These are phyloP conservation scores for Hypoxylon lienhwacheense DNA, from an alignment of 495 filamentous ascomycete species.

Conservation along the genomic window DNA sequence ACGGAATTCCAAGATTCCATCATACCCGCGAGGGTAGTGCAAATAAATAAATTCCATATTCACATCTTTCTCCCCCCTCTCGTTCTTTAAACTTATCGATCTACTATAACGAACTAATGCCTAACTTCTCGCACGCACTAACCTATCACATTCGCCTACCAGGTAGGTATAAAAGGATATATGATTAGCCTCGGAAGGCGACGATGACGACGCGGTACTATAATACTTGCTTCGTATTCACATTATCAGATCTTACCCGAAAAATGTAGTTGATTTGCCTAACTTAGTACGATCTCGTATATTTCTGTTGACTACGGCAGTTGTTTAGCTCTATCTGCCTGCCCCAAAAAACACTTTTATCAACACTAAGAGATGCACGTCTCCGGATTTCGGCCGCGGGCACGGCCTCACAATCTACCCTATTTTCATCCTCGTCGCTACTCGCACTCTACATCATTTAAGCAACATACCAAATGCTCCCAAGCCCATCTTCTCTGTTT, in stretches of 20 bases:
- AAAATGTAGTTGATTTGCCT: background rate
- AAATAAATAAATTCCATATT: too few species aligned
- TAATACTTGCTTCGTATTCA: background rate
- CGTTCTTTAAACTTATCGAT: too few species aligned
- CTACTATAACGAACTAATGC: too few species aligned
- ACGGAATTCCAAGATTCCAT: constrained; percentile 2
- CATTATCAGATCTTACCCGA: background rate
- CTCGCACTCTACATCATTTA: constrained; percentile 20
- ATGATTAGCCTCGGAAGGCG: too few species aligned
- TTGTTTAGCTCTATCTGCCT: constrained; percentile 31
- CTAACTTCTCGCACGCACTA: too few species aligned
- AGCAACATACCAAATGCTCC: constrained; percentile 26
- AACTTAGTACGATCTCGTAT: constrained; percentile 29
- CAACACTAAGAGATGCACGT: constrained; percentile 35
- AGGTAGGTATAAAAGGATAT: too few species aligned
- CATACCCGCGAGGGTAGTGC: background rate
- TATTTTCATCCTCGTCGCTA: constrained; percentile 19
- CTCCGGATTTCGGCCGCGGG: constrained; percentile 7
- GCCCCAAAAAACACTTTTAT: constrained; percentile 32
- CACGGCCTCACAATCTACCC: constrained; percentile 32
- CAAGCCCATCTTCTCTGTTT: constrained; percentile 17
- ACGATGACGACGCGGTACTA: too few species aligned
- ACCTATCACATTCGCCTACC: too few species aligned
- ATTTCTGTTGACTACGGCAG: constrained; percentile 34
- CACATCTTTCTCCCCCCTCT: too few species aligned